Base-by-base conservation (phyloP, 345 rosid species). In the Psidium guajava region DNA sequence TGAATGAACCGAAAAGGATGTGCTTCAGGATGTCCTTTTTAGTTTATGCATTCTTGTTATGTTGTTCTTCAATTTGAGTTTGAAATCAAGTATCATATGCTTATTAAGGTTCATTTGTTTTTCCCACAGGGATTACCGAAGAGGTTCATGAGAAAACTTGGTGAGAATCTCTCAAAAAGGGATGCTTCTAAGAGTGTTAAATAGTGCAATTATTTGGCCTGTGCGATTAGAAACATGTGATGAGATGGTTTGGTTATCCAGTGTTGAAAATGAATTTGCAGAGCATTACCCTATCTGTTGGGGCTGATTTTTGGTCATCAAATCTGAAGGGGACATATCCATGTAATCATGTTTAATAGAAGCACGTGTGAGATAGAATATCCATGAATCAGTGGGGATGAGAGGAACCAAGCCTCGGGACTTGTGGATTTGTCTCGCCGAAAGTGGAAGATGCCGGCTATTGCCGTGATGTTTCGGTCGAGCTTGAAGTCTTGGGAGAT, bases 391-490 rank as follows among this genome's bases (percentile, higher is more conserved):
- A 44, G 47, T 44, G 47, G 47, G 1, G 7, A 44, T 44, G 21
- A 3, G 55, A 15, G 55, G 55, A 53, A 16, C 4, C 2, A 7
- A 15, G 55, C 55, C 55, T 53, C 21, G 16, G 55, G 7, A 16
- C 6, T 53, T 16, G 55, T 53, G 21, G 55, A 53, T 5, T 53
- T 53, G 55, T 16, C 55, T 53, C 18, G 21, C 55, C 1, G 7
- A 15, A 53, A 53, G 55, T 53, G 55, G 55, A 53, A 53, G 21
- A 53, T 15, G 50, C 50, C 2, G 50, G 50, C 0, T 1, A 24
- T 56, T 56, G 14, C 13, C 6, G 0, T 24, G 27, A 10, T 1
- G 1, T 57, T 57, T 24, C 14, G 5, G 28, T 24, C 1, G 0
- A 5, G 8, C 64, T n/a, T 58, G 4, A n/a, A 58, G 64, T n/a